phyloP scores from a whole-genome alignment of 805 yeast species.

The Spathaspora passalidarum region DNA sequence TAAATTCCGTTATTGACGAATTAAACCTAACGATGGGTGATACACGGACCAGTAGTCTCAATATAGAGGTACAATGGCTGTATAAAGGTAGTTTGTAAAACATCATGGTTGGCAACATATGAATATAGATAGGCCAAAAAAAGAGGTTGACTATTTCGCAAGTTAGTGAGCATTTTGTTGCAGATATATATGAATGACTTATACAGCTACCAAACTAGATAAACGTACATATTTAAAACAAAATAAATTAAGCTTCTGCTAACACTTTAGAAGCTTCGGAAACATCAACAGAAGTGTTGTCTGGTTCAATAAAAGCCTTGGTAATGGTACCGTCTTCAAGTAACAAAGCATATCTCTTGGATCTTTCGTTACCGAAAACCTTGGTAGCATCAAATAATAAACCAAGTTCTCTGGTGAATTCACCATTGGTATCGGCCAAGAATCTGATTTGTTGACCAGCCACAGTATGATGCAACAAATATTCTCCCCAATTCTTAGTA shows the following conservation, averaged over 20 bases:
- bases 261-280: constrained; percentile 47
- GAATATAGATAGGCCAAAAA: too few relatives aligned
- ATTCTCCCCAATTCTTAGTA: constrained; percentile 71
- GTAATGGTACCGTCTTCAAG: constrained; percentile 73
- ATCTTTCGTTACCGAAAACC: constrained; percentile 73
- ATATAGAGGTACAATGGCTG: not conserved
- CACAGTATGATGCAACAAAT: constrained; percentile 18
- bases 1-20: constrained; percentile 5
- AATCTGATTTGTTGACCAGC: constrained; percentile 44
- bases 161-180: too few relatives aligned
- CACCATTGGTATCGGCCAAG: constrained; percentile 79
- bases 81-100: not conserved
- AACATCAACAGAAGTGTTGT: constrained; percentile 65
- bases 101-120: not conserved
- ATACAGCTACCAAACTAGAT: too few relatives aligned
- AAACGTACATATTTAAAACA: too few relatives aligned
- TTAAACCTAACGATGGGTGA: not conserved
- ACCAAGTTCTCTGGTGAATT: constrained; percentile 63
- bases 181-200: too few relatives aligned
- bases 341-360: constrained; percentile 71
- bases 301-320: constrained; percentile 74
- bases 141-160: too few relatives aligned
- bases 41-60: not conserved
- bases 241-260: constrained; percentile 16
- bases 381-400: constrained; percentile 71